phyloP scores from a whole-genome alignment of 2,329 filamentous ascomycete species.

The Aspergillus candidus region DNA sequence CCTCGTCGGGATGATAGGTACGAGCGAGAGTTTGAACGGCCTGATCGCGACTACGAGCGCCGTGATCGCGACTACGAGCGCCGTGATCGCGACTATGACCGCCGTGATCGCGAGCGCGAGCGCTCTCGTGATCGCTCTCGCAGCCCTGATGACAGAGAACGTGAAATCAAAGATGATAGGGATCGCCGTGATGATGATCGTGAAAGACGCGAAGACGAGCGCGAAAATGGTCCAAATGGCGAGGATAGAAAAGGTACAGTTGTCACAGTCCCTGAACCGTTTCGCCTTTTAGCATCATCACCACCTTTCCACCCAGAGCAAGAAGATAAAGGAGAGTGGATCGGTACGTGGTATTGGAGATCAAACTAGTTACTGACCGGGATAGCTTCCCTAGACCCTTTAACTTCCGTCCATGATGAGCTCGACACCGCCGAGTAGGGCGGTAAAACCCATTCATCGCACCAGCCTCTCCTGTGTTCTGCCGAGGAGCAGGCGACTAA shows the following conservation, averaged over 20 bases:
- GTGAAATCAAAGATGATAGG: conserved; percentile 40
- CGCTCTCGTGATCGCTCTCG: conserved; percentile 65
- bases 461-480: no score
- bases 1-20: conserved; percentile 83
- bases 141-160: conserved; percentile 58
- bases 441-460: background rate
- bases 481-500: no score
- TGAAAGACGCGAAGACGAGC: conserved; percentile 63
- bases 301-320: no score
- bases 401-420: conserved; percentile 82
- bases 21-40: conserved; percentile 63
- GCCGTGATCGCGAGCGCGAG: conserved; percentile 57
- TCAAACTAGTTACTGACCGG: conserved; percentile 12
- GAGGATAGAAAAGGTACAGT: conserved; percentile 79
- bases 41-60: conserved; percentile 69
- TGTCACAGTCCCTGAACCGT: conserved; percentile 9
- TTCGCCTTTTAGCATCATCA: background rate
- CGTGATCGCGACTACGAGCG: conserved; percentile 66
- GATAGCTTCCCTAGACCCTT: conserved; percentile 61
- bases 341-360: no score
- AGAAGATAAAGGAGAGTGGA: no score
- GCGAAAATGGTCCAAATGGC: conserved; percentile 72
- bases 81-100: conserved; percentile 39
- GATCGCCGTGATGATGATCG: conserved; percentile 55
- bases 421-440: conserved; percentile 83